A percentile compares a stretch with the other conserved stretches of the same genome.
Conservation (phyloP, 106 monocot species). For the Dioscorea zingiberensis region DNA sequence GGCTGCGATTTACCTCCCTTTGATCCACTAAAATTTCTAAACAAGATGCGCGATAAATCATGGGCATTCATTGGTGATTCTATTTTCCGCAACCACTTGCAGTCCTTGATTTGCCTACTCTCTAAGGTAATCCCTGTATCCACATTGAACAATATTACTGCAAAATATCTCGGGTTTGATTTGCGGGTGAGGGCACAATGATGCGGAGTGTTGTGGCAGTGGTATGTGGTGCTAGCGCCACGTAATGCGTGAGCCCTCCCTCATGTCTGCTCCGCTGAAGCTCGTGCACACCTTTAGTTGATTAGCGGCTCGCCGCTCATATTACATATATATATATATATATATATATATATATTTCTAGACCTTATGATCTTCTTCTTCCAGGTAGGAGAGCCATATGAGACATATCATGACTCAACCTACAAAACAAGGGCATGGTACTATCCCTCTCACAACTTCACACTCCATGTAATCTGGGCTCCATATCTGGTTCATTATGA, state of each 20-base stretch:
- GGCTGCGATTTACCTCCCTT: constrained; percentile 38
- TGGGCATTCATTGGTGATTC: constrained; percentile 75
- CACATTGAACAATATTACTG: too few species aligned
- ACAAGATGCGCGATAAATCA: constrained; percentile 45
- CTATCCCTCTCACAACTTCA: constrained; percentile 47
- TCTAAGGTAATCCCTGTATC: constrained; percentile 30
- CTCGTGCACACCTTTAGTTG: too few species aligned
- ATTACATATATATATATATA: too few species aligned
- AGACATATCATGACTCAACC: constrained; percentile 25
- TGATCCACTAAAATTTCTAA: constrained; percentile 44
- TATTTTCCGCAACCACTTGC: constrained; percentile 65
- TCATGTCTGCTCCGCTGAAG: too few species aligned
- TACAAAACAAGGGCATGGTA: constrained; percentile 28
- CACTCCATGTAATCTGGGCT: constrained; percentile 40
- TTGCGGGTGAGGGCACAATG: too few species aligned
- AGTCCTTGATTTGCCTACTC: constrained; percentile 65
- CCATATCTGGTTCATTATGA: constrained; percentile 42
- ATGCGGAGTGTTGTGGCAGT: too few species aligned
- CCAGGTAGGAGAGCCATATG: constrained; percentile 38
- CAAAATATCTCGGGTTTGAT: too few species aligned
- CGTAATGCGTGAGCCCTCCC: too few species aligned
- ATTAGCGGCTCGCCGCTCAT: too few species aligned
- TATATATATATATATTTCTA: too few species aligned
- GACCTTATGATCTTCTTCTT: neutral
- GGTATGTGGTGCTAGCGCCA: too few species aligned